Evolutionary conservation across 768 basidiomycete genomes (phyloP).

Genomic region (Hericium alpestre): DNA sequence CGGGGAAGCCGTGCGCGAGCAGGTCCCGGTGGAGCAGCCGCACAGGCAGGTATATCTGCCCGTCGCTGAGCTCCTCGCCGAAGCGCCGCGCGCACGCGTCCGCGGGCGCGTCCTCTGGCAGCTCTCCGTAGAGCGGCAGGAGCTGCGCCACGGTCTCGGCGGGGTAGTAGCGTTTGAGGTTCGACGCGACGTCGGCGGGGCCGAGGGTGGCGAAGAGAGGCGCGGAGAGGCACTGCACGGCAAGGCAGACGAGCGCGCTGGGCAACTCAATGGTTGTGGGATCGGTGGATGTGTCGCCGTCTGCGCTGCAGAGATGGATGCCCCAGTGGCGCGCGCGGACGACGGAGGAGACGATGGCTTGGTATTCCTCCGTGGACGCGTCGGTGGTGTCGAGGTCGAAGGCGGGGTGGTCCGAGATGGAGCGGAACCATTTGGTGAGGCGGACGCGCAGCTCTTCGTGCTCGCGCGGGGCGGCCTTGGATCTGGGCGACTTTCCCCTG

Average conservation of each 20-base stretch:
- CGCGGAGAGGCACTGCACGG: not conserved
- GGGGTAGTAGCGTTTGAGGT: slow-evolving; percentile 54
- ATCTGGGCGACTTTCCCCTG: not conserved
- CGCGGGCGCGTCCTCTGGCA: slow-evolving; percentile 29
- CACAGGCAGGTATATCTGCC: slow-evolving; percentile 60
- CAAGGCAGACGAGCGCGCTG: not conserved
- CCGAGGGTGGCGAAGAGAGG: not conserved
- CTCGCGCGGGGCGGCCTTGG: not conserved
- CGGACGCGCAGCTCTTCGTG: slow-evolving; percentile 2
- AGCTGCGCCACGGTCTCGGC: slow-evolving; percentile 34
- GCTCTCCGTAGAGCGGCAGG: slow-evolving; percentile 30
- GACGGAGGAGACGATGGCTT: not conserved
- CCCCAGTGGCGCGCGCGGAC: not conserved
- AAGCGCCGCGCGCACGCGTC: slow-evolving; percentile 38
- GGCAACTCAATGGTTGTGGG: not conserved
- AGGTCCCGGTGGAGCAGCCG: slow-evolving; percentile 54
- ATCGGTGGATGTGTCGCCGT: not conserved
- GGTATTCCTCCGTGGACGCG: not conserved
- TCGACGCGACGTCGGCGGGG: slow-evolving; percentile 29
- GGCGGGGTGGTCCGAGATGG: slow-evolving; percentile 13
- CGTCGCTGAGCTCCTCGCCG: slow-evolving; percentile 50
- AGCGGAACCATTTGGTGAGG: slow-evolving; percentile 18
- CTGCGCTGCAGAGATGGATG: not conserved
- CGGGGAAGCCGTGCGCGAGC: slow-evolving; percentile 43
- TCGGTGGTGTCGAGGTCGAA: not conserved